Conservation (phyloP, 208 protist species). For the Tritrichomonas musculus region DNA sequence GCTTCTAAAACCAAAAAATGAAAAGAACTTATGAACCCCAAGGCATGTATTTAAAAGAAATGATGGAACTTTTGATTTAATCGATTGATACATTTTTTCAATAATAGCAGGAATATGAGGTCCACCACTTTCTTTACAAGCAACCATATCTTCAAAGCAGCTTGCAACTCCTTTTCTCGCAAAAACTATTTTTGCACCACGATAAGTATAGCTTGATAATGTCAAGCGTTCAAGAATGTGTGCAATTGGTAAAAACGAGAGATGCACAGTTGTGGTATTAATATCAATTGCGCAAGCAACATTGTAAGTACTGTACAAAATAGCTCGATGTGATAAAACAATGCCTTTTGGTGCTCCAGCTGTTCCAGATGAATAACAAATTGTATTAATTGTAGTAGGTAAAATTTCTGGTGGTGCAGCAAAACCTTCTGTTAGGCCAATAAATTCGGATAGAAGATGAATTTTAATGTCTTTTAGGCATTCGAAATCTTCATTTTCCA, state of each 20-base stretch:
- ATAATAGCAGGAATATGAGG: neutral
- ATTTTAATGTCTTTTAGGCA: no score
- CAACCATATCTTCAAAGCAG: neutral
- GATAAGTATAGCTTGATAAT: neutral
- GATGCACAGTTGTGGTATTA: neutral
- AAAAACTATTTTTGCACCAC: neutral
- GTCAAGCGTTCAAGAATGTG: neutral
- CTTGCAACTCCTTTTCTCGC: neutral
- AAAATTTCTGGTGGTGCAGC: neutral
- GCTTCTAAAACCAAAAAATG: neutral
- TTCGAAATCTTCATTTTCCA: no score
- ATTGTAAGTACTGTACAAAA: neutral
- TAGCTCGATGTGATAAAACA: neutral
- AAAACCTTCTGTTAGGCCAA: neutral
- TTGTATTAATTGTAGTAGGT: neutral
- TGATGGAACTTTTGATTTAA: neutral
- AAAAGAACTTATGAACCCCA: neutral
- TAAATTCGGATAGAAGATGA: no score
- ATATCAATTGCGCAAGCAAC: neutral
- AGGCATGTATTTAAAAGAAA: neutral
- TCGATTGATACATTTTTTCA: neutral
- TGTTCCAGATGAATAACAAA: slow-evolving; percentile 15
- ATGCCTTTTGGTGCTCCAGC: slow-evolving; percentile 15
- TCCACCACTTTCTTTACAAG: neutral
- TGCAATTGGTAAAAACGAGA: neutral